Evolutionary conservation across 2,329 filamentous ascomycete genomes (phyloP).

Genomic region (Paraconiothyrium sp.): DNA sequence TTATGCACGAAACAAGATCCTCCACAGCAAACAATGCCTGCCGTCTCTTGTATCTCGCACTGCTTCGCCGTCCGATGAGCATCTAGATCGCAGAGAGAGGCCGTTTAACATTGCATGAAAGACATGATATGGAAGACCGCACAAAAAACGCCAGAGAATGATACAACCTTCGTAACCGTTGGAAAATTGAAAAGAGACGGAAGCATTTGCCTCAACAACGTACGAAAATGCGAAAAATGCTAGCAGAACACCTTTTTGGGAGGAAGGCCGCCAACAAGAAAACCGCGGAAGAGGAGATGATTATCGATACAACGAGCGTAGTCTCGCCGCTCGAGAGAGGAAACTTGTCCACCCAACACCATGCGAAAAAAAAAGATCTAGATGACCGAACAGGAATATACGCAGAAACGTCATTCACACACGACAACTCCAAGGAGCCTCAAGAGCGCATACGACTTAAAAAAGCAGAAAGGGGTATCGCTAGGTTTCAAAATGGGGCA

Average conservation of each 20-base stretch:
- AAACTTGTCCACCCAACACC: slow-evolving; percentile 41
- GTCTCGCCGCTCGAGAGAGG: slow-evolving; percentile 33
- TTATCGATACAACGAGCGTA: slow-evolving; percentile 45
- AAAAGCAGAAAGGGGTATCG: slow-evolving; percentile 49
- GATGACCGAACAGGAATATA: slow-evolving; percentile 17
- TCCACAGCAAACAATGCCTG: slow-evolving; percentile 31
- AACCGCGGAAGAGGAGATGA: slow-evolving; percentile 22
- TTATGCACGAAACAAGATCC: slow-evolving; percentile 38
- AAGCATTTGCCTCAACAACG: slow-evolving; percentile 15
- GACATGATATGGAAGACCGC: slow-evolving; percentile 15
- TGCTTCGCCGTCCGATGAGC: slow-evolving; percentile 9
- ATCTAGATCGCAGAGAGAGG: slow-evolving; percentile 19
- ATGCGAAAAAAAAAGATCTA: slow-evolving; percentile 35
- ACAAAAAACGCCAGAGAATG: slow-evolving; percentile 35
- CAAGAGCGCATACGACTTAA: slow-evolving; percentile 23
- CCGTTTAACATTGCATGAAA: slow-evolving; percentile 26
- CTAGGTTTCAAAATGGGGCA: slow-evolving; percentile 22
- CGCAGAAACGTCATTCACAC: slow-evolving; percentile 9
- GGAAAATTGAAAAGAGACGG: slow-evolving; percentile 19
- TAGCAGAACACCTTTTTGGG: slow-evolving; percentile 40
- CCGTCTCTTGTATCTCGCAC: slow-evolving; percentile 14
- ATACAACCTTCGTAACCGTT: slow-evolving; percentile 32
- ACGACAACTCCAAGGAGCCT: neutral
- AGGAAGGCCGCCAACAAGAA: slow-evolving; percentile 35
- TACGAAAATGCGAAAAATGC: slow-evolving; percentile 36